Evolutionary conservation across 73 alveolate genomes (phyloP).

Genomic region (Tetrahymena borealis): DNA sequence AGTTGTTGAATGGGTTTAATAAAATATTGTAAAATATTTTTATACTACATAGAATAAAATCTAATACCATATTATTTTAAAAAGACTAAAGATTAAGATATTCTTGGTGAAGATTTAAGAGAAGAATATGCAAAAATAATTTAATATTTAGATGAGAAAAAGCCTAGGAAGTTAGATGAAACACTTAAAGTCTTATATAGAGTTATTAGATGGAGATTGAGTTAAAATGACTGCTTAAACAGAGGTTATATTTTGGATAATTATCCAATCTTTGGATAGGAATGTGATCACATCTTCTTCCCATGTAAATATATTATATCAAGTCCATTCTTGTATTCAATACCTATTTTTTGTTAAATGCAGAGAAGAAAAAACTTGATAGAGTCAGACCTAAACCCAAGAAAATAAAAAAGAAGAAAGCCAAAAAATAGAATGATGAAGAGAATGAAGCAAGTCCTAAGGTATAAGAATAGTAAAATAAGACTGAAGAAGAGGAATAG

Average conservation of each 20-base stretch:
- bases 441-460: conserved; percentile 27
- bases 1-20: conserved; percentile 41
- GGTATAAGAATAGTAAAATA: neutral
- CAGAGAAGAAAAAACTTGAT: neutral
- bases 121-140: neutral
- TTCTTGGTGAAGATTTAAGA: neutral
- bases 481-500: conserved; percentile 49
- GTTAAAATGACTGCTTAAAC: conserved; percentile 67
- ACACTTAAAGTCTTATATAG: conserved; percentile 19
- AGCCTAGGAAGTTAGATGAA: conserved; percentile 10
- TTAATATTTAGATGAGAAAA: neutral
- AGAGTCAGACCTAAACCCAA: conserved; percentile 30
- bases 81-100: neutral
- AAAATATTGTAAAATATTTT: neutral
- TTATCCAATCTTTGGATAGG: conserved; percentile 55
- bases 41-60: neutral
- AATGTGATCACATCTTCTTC: conserved; percentile 11
- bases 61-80: neutral
- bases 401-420: conserved; percentile 68
- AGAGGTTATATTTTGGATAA: conserved; percentile 91
- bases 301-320: conserved; percentile 6
- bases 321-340: neutral
- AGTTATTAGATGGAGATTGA: conserved; percentile 37
- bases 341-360: neutral
- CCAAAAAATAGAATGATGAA: conserved; percentile 31